These are phyloP conservation scores for Metschnikowia borealis DNA, from an alignment of 805 yeast genomes.

Conservation along the genomic window DNA sequence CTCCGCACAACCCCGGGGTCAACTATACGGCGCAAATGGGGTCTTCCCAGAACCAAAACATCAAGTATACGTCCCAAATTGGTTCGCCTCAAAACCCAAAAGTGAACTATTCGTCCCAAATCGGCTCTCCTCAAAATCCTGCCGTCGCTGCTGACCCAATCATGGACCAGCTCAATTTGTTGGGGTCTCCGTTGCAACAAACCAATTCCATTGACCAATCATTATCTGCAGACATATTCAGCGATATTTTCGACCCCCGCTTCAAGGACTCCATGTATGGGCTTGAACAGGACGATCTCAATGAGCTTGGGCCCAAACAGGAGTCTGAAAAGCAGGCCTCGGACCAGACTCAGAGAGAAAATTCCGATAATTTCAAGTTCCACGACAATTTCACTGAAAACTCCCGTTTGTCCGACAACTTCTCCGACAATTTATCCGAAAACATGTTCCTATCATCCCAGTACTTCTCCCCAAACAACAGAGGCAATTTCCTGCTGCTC, in stretches of 20 bases:
- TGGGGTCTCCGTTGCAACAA: constrained; percentile 16
- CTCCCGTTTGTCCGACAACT: background rate
- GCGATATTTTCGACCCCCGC: background rate
- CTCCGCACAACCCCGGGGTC: background rate
- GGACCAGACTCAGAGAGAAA: too few species aligned
- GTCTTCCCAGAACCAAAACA: background rate
- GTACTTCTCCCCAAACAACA: constrained; percentile 38
- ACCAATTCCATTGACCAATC: constrained; percentile 6
- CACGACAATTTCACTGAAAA: background rate
- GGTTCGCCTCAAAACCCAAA: background rate
- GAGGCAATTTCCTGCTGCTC: constrained; percentile 24
- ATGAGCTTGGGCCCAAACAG: background rate
- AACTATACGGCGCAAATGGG: too few species aligned
- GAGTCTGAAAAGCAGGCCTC: too few species aligned
- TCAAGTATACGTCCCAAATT: background rate
- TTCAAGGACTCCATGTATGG: background rate
- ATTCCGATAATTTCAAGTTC: background rate
- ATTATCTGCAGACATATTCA: constrained; percentile 5
- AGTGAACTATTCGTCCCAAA: background rate
- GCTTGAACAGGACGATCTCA: background rate
- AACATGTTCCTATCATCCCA: constrained; percentile 32
- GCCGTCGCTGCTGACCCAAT: constrained; percentile 11
- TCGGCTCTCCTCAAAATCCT: background rate
- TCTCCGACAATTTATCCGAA: constrained; percentile 6
- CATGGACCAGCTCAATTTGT: constrained; percentile 16